Base-by-base conservation (phyloP, 1,139 yeast species). In the Nadsonia starkeyi-henricii region DNA sequence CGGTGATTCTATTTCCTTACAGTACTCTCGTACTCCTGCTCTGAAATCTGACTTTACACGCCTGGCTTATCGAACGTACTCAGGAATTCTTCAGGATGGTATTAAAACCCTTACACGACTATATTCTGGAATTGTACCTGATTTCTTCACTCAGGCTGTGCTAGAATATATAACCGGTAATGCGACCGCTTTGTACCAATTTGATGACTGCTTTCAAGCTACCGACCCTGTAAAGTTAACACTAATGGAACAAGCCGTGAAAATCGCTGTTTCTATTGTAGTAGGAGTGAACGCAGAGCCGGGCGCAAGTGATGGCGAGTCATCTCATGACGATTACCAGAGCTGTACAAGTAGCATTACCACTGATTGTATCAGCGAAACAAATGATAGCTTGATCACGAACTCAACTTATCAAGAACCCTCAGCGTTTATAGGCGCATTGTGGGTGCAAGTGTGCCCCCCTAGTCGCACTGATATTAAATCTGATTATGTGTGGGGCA, bases 11-110 rank as follows among this genome's bases (percentile, higher is more conserved):
- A 64, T 70, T n/a, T 67, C 73, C 20, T 60, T 60, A 28, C 73
- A 69, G 50, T 70, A 70, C 53, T 68, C 73, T 2, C 64, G 69
- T 2, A 70, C 74, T 1, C 66, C 64, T 51, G 74, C 74, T 0
- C 53, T 70, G 49, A 70, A 70, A 51, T 74, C 74, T 7, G 74
- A 70, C 49, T 70, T 60, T 52, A 70, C 73, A 0, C 54, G 74
- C 48, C 68, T 72, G 0, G 62, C 67, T 20, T 63, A 66, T 49
- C 58, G 74, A 44, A 64, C 65, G 44, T 65, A 68, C 50, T 53
- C 59, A 33, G 74, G 74, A 0, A 58, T 70, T 3, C 48, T 70
- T 33, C 68, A 62, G 39, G 74, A 70, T 54, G 74, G 72, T 1
- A 55, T 66, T 44, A 55, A 69, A 48, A 67, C 73, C 1, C 51